These are phyloP conservation scores for Onygena corvina DNA, from an alignment of 2,329 filamentous ascomycete species.

Conservation along the genomic window DNA sequence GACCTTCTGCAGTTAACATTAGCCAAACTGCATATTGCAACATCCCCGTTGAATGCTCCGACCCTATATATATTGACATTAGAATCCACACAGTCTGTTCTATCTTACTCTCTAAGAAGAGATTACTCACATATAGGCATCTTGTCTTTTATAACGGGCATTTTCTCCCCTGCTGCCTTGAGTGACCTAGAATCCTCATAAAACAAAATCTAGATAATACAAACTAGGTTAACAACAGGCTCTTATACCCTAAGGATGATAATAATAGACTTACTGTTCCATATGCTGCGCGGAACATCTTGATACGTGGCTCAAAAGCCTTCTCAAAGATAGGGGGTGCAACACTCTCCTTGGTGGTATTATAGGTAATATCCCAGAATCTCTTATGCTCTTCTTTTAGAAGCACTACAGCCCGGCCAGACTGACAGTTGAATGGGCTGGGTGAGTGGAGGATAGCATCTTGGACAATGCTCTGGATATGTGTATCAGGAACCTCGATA, in stretches of 20 bases:
- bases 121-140: slow-evolving; percentile 54
- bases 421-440: slow-evolving; percentile 80
- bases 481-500: slow-evolving; percentile 23
- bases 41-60: background rate
- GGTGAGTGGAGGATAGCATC: slow-evolving; percentile 55
- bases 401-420: slow-evolving; percentile 64
- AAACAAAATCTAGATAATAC: slow-evolving; percentile 53
- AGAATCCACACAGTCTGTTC: background rate
- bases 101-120: background rate
- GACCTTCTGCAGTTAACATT: slow-evolving; percentile 67
- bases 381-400: slow-evolving; percentile 73
- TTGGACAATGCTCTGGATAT: slow-evolving; percentile 29
- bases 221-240: background rate
- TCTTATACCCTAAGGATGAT: background rate
- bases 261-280: slow-evolving; percentile 51
- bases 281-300: slow-evolving; percentile 56
- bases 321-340: background rate
- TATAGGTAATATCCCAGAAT: slow-evolving; percentile 61
- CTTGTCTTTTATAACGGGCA: slow-evolving; percentile 61
- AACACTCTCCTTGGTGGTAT: background rate
- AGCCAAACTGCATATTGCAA: slow-evolving; percentile 45
- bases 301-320: slow-evolving; percentile 22
- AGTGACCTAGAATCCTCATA: slow-evolving; percentile 65
- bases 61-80: background rate
- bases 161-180: slow-evolving; percentile 54